A percentile compares a stretch with the other conserved stretches of the same genome.
phyloP scores from a whole-genome alignment of 1,139 yeast species.

The Yamadazyma oceani region DNA sequence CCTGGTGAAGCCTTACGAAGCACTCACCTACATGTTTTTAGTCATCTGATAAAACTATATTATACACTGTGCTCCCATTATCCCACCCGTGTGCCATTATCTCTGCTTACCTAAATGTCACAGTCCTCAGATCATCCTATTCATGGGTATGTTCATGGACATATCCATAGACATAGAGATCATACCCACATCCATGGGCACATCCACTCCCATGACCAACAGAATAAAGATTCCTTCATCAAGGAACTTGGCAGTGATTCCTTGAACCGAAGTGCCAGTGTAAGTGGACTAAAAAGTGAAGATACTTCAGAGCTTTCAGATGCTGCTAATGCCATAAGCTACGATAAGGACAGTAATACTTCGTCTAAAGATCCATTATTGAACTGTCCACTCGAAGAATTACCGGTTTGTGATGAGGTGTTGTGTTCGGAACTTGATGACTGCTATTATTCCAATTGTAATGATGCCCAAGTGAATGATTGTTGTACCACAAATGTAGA shows the following conservation, averaged over 20 bases:
- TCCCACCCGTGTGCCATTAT: no score
- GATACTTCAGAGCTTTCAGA: no score
- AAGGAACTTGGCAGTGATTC: no score
- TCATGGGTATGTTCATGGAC: constrained; percentile 67
- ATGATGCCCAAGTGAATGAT: constrained; percentile 16
- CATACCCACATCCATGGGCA: constrained; percentile 72
- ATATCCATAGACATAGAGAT: constrained; percentile 62
- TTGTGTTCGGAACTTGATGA: constrained; percentile 48
- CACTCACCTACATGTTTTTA: no score
- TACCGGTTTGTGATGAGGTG: constrained; percentile 40
- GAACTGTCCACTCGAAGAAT: constrained; percentile 24
- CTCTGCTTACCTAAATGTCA: neutral
- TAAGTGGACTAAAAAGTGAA: no score
- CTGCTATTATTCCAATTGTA: constrained; percentile 41
- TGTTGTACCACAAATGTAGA: constrained; percentile 11
- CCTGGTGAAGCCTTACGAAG: no score
- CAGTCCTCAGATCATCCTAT: constrained; percentile 18
- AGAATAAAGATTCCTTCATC: no score
- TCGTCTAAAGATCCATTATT: neutral
- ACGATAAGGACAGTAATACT: neutral
- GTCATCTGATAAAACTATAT: no score
- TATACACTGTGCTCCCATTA: no score
- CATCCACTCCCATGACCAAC: constrained; percentile 58
- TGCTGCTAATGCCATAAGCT: neutral
- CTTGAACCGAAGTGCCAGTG: no score